These are phyloP conservation scores for Lycium barbarum DNA, from an alignment of 257 asterid species.

Conservation along the genomic window DNA sequence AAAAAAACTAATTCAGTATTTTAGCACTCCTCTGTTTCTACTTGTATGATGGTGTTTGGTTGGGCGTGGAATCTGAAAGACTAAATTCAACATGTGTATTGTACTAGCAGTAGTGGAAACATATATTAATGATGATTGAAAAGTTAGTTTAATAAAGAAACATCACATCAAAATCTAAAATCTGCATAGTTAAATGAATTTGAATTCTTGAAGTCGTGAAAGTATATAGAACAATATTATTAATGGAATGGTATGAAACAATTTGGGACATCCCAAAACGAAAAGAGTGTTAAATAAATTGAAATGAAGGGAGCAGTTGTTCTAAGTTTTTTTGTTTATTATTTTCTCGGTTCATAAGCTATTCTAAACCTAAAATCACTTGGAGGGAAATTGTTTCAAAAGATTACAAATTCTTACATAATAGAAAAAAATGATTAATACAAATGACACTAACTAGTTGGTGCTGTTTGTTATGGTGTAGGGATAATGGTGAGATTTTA, in stretches of 20 bases:
- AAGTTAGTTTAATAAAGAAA: neutral
- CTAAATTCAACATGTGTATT: conserved; percentile 2
- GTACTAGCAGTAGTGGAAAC: neutral
- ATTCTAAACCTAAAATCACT: neutral
- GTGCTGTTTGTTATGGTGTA: neutral
- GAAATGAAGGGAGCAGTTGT: neutral
- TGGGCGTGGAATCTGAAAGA: neutral
- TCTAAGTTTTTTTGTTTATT: neutral
- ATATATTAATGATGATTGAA: neutral
- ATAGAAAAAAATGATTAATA: neutral
- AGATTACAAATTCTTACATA: neutral
- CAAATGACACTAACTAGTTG: neutral
- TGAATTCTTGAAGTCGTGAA: neutral
- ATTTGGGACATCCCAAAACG: neutral
- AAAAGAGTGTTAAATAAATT: neutral
- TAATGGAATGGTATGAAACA: too few relatives aligned
- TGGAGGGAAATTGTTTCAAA: neutral
- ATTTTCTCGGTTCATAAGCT: neutral
- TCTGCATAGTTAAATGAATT: neutral
- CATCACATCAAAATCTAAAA: neutral
- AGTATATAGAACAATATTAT: neutral
- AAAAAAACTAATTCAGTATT: neutral
- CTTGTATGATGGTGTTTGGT: neutral
- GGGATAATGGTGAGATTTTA: neutral
- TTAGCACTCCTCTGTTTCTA: neutral